phyloP scores from a whole-genome alignment of 306 rosid genomes.

The Lathyrus oleraceus region DNA sequence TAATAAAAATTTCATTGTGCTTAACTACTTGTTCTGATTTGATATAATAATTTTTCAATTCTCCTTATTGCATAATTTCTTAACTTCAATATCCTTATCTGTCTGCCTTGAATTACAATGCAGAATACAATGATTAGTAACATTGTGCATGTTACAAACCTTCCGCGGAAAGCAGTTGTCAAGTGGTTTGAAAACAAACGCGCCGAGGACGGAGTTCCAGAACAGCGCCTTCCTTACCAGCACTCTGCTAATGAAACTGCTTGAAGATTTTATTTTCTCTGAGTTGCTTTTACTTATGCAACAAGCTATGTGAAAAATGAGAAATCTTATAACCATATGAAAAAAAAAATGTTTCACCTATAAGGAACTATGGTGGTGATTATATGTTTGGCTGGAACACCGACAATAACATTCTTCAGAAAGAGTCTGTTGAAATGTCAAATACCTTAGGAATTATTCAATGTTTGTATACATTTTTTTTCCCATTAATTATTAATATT shows the following conservation, averaged over 20 bases:
- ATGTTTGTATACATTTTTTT: background rate
- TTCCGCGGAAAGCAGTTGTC: constrained; percentile 76
- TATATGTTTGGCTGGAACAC: background rate
- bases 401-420: background rate
- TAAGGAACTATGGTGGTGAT: background rate
- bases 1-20: constrained; percentile 2
- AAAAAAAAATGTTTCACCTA: background rate
- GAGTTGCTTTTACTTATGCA: background rate
- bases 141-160: constrained; percentile 80
- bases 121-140: constrained; percentile 87
- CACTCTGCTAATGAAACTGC: constrained; percentile 47
- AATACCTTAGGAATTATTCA: background rate
- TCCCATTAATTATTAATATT: background rate
- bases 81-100: constrained; percentile 15
- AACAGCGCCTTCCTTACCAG: constrained; percentile 61
- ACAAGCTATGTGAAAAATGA: background rate
- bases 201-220: constrained; percentile 76
- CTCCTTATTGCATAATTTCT: background rate
- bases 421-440: background rate
- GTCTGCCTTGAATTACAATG: constrained; percentile 33
- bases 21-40: constrained; percentile 10
- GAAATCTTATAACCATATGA: background rate
- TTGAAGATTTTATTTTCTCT: constrained; percentile 25
- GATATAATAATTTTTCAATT: background rate
- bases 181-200: constrained; percentile 97